Evolutionary conservation across 805 yeast genomes (phyloP), one percentile per base, ranked within the genome.

Genomic region (Candida endomychidarum): DNA sequence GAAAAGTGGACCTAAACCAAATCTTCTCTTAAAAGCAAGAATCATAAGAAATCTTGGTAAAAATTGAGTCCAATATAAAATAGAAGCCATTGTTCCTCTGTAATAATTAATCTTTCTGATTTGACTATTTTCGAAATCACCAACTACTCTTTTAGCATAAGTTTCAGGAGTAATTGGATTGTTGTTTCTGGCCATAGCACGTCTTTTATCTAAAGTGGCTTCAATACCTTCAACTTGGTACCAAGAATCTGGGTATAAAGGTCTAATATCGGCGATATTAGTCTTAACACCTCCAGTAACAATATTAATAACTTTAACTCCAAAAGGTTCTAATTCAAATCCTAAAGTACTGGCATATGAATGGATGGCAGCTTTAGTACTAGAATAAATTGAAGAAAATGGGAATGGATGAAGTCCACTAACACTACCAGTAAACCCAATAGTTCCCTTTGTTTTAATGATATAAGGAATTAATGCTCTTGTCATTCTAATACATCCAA

Each of bases 261-360:
- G 72, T 48, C 87, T 69, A 2, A 66, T 75, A 50, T 85, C 91
- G 0, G 80, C 85, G 50, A 86, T 83, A 41, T 80, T 70, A 0
- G 93, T 83, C 16, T 65, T 63, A 21, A 86, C 93, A 25, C 86
- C 91, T 21, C 95, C 95, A 7, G 93, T 85, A 28, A 83, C 61
- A 9, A 81, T 70, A 50, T 82, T 81, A 44, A 83, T 67, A 0
- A 86, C 91, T 36, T 78, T 69, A 4, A 86, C 91, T 11, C 75
- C 84, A 51, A 83, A 81, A 3, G 87, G 84, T 54, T 77, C 76
- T 73, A 86, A 57, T 58, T 86, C 95, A 18, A 80, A 54, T 38
- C 81, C 75, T 41, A 86, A 61, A 2, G 72, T 73, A 28, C 77
- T 73, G 0, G 87, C 84, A 53, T 80, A 86, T 49, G 77, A 81